These are phyloP conservation scores for Clitopilus hobsonii DNA, from an alignment of 768 basidiomycete species.

Conservation along the genomic window DNA sequence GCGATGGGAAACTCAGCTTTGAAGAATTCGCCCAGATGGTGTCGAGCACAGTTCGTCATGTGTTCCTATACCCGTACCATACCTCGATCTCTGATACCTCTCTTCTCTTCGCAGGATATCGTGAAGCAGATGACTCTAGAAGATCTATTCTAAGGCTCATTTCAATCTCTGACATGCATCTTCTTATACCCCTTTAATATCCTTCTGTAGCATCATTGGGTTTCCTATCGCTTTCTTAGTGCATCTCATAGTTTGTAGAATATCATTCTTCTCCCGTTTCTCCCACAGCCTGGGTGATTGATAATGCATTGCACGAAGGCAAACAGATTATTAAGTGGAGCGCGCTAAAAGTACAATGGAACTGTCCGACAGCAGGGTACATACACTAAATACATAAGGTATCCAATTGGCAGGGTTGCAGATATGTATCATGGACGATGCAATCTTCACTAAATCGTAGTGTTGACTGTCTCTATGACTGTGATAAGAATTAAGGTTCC, in stretches of 20 bases:
- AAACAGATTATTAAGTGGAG: neutral
- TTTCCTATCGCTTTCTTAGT: neutral
- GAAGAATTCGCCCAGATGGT: slow-evolving; percentile 98
- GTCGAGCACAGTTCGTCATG: slow-evolving; percentile 76
- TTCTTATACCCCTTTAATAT: slow-evolving; percentile 1
- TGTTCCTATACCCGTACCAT: neutral
- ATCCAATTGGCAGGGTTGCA: neutral
- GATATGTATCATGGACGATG: neutral
- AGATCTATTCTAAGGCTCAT: slow-evolving; percentile 67
- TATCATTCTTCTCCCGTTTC: neutral
- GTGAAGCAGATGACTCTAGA: slow-evolving; percentile 99
- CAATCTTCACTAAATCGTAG: neutral
- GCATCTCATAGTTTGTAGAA: neutral
- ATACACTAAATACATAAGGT: neutral
- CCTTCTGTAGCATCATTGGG: slow-evolving; percentile 2
- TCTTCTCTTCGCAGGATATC: slow-evolving; percentile 62
- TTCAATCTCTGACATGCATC: neutral
- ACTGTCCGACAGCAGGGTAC: neutral
- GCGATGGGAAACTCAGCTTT: slow-evolving; percentile 95
- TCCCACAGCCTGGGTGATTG: no score
- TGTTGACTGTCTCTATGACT: neutral
- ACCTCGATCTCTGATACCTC: neutral
- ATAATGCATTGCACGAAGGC: neutral
- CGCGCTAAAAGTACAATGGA: neutral
- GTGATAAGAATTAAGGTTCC: neutral